Base-by-base conservation (phyloP, 345 rosid genomes). In the Salix udensis region DNA sequence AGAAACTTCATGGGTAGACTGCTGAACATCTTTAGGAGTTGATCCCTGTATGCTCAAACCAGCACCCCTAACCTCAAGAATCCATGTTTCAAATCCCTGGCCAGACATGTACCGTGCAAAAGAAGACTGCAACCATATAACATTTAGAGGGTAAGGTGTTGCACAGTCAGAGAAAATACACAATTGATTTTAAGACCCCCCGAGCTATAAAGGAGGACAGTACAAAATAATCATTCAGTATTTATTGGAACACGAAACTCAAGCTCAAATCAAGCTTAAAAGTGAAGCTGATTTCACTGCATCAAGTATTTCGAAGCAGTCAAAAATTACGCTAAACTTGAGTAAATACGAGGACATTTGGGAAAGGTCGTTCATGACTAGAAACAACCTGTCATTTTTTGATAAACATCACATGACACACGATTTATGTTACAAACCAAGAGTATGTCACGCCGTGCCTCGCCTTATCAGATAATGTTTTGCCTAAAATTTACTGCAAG, bases 11-110 rank as follows among this genome's bases (percentile, higher is more conserved):
- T 79, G 74, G 21, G 90, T 88, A 72, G 90, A 86, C 68, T 88
- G 87, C 79, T 88, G 77, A 72, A 79, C 80, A 55, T 87, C 94
- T 88, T 91, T 76, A 13, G 88, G 73, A 84, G 84, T 84, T 16
- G 91, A 88, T 71, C 80, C 91, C 76, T 78, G 84, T 55, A 88
- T 80, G 71, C 98, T 96, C 85, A 96, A 82, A 8, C 99, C 99
- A 37, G 99, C 98, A 65, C 99, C 98, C 81, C 97, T 90, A 74
- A 96, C 90, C 83, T 96, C 99, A 36, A 96, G 95, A 78, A 93
- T 73, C 99, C 99, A 96, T 1, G 98, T 96, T 82, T 96, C 99
- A 85, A 91, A 96, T 77, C 99, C 99, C 73, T 93, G 90, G 70
- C 80, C 79, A 53, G 97, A 89, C 97, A 92, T 92, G 75, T 86